phyloP scores from a whole-genome alignment of 306 rosid species.

The Dicorynia guianensis region DNA sequence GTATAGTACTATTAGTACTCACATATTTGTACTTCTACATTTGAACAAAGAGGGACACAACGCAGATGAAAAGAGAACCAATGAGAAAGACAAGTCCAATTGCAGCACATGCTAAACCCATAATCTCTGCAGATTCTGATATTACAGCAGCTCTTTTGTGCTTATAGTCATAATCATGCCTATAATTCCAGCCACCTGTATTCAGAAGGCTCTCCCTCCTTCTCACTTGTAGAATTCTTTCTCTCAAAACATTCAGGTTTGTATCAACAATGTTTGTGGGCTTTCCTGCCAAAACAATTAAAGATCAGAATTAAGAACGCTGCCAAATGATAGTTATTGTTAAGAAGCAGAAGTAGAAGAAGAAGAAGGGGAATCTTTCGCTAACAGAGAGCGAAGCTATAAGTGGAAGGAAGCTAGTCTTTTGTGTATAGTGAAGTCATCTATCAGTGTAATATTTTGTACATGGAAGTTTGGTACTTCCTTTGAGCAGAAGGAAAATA shows the following conservation, averaged over 20 bases:
- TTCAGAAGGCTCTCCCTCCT: constrained; percentile 41
- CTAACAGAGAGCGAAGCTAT: too few species aligned
- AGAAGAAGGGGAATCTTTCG: not conserved
- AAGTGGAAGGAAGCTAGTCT: too few species aligned
- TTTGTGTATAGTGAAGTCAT: not conserved
- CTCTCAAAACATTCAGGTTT: constrained; percentile 52
- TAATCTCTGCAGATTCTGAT: constrained; percentile 42
- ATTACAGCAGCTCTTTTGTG: constrained; percentile 29
- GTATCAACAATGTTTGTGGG: constrained; percentile 57
- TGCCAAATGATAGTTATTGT: too few species aligned
- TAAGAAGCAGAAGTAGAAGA: too few species aligned
- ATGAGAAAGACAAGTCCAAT: constrained; percentile 56
- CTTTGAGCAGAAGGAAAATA: not conserved
- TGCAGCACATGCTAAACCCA: constrained; percentile 49
- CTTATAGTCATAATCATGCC: constrained; percentile 27
- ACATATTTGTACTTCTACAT: not conserved
- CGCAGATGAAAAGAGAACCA: constrained; percentile 53
- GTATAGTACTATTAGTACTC: too few species aligned
- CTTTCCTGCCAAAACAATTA: constrained; percentile 46
- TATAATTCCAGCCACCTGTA: constrained; percentile 49
- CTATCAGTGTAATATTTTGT: not conserved
- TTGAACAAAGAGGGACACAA: constrained; percentile 47
- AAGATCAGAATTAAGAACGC: not conserved
- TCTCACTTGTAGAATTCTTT: constrained; percentile 48
- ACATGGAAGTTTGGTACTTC: not conserved